Evolutionary conservation across 225 moss, liverwort and hornwort genomes (phyloP), one percentile per base, ranked within the genome.

Genomic region (Polytrichum commune): DNA sequence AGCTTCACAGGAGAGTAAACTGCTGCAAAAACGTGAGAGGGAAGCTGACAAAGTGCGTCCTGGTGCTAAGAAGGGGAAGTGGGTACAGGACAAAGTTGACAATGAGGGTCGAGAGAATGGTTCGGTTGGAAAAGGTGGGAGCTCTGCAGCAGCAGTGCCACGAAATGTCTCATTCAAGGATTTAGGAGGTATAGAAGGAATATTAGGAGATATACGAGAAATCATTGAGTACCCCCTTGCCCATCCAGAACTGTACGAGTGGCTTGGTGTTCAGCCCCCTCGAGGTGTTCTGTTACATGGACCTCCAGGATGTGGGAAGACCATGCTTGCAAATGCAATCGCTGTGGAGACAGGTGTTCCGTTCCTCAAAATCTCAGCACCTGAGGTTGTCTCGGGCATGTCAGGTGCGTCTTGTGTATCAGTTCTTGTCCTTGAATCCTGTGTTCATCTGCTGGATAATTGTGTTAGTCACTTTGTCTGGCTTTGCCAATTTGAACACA

Each of bases 371-470:
- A 94, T 97, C 13, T 97, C 97, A 65, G 97, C 94, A 8, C 97
- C 97, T 23, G 97, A 97, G 75, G 97, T 97, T 66, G 97, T 97
- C 60, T 97, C 97, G 2, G 97, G 97, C 69, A 94, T 97, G 94
- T 94, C 94, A 90, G 97, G 96, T 97, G 76, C 27, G 69, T 79
- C 13, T 46, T 46, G 46, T 46, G 46, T 46, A 16, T 46, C 16
- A 46, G 46, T 46, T 13, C 46, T 46, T 46, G 46, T 46, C 13
- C 7, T 16, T 46, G 16, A 13, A 46, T 46, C 46, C 46, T 16
- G 46, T 10, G 32, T 32, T 32, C 46, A 46, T 46, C 46, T 46
- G 3, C 13, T 46, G 13, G 6, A 38, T 38, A 13, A 38, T 38
- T 38, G 16, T 46, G 46, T 46, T 46, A 46, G 46, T 46, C 46